These are phyloP conservation scores for Yamadazyma blattariae DNA, from an alignment of 1,139 yeast genomes.

Conservation along the genomic window DNA sequence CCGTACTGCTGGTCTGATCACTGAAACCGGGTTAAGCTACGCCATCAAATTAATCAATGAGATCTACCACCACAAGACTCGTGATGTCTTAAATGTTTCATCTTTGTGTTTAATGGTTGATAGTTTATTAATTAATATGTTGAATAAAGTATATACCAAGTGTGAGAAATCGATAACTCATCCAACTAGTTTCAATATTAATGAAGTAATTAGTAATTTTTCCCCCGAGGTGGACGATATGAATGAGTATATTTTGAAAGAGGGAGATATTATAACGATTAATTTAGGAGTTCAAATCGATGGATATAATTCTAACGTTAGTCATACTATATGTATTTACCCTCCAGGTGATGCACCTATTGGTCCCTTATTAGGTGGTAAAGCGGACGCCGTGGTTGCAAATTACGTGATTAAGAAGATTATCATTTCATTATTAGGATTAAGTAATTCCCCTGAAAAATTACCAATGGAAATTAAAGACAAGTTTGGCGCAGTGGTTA, in stretches of 20 bases:
- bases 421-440: conserved; percentile 69
- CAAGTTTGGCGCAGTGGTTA: conserved; percentile 33
- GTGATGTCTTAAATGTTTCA: conserved; percentile 52
- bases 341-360: conserved; percentile 63
- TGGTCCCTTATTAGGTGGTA: conserved; percentile 78
- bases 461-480: conserved; percentile 47
- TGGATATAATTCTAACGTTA: conserved; percentile 84
- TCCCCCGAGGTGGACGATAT: conserved; percentile 83
- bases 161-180: conserved; percentile 86
- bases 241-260: conserved; percentile 48
- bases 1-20: conserved; percentile 84
- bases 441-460: conserved; percentile 72
- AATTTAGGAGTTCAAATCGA: conserved; percentile 88
- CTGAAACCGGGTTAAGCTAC: conserved; percentile 81
- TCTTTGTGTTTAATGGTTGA: conserved; percentile 84
- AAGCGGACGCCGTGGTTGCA: conserved; percentile 90
- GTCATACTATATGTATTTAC: conserved; percentile 83
- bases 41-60: conserved; percentile 65
- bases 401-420: conserved; percentile 87
- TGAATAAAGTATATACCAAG: conserved; percentile 51
- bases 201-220: conserved; percentile 74
- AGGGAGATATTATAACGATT: conserved; percentile 85
- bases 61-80: conserved; percentile 58
- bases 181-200: conserved; percentile 87
- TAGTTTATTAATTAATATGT: conserved; percentile 58